These are phyloP conservation scores for Pleurotus platypus DNA, from an alignment of 768 basidiomycete genomes.

Conservation along the genomic window DNA sequence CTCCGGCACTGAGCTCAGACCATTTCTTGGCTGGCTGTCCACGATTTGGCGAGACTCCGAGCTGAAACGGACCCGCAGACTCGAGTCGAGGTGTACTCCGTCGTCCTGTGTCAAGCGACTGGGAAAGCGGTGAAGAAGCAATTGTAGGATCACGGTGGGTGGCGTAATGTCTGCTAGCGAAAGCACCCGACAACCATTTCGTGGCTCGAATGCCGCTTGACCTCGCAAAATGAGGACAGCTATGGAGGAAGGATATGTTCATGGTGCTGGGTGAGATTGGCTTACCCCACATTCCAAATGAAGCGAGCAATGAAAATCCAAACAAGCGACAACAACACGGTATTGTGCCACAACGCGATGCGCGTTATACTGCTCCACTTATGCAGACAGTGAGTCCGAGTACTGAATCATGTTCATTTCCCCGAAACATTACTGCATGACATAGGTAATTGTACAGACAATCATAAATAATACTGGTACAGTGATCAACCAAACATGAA, in stretches of 20 bases:
- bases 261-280: conserved; percentile 10
- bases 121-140: conserved; percentile 53
- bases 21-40: conserved; percentile 66
- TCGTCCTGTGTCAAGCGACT: conserved; percentile 61
- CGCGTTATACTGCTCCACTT: too few species aligned
- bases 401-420: too few species aligned
- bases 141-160: conserved; percentile 37
- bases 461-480: not conserved
- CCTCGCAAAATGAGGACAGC: not conserved
- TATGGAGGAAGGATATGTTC: conserved; percentile 11
- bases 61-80: conserved; percentile 73
- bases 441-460: not conserved
- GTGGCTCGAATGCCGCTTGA: not conserved
- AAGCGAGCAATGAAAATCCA: not conserved
- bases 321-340: conserved; percentile 6
- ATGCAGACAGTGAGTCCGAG: too few species aligned
- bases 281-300: not conserved
- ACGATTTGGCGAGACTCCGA: conserved; percentile 56
- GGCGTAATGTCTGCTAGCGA: conserved; percentile 34
- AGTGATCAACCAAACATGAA: not conserved
- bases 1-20: conserved; percentile 72
- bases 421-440: too few species aligned
- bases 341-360: not conserved
- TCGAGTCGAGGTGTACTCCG: conserved; percentile 44
- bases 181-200: not conserved